These are phyloP conservation scores for Petunia axillaris DNA, from an alignment of 257 asterid species.

Conservation along the genomic window DNA sequence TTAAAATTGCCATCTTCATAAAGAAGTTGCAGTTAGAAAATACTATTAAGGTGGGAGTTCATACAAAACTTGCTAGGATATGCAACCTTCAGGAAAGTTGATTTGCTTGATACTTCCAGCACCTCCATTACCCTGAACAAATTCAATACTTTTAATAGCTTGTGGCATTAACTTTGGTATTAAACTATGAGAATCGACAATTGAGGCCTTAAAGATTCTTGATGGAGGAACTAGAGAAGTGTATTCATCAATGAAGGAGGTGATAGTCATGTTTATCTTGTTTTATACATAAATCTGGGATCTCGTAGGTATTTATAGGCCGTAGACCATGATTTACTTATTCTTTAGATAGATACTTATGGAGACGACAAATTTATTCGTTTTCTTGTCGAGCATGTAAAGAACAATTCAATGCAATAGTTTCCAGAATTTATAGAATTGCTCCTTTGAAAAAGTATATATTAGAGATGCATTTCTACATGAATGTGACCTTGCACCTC, in stretches of 20 bases:
- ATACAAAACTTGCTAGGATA: not conserved
- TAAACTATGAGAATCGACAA: constrained; percentile 46
- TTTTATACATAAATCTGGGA: not conserved
- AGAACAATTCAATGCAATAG: not conserved
- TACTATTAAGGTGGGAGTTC: too few species aligned
- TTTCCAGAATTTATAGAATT: not conserved
- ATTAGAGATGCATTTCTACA: not conserved
- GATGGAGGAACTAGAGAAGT: constrained; percentile 42
- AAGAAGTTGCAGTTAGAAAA: not conserved
- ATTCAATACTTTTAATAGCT: constrained; percentile 45
- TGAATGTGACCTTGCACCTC: not conserved
- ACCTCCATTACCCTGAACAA: constrained; percentile 47
- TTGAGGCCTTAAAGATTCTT: constrained; percentile 55
- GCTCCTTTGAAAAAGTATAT: not conserved
- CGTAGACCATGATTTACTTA: not conserved
- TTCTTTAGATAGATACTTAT: not conserved
- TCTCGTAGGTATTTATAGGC: not conserved
- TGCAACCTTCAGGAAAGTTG: constrained; percentile 46
- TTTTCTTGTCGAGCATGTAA: not conserved
- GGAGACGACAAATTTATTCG: not conserved
- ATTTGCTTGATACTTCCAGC: constrained; percentile 53
- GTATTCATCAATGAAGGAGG: constrained; percentile 46
- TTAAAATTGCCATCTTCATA: not conserved
- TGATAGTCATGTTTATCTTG: not conserved
- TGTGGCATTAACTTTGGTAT: constrained; percentile 53